Base-by-base conservation (phyloP, 768 basidiomycete genomes). In the Amanita jacksonii region DNA sequence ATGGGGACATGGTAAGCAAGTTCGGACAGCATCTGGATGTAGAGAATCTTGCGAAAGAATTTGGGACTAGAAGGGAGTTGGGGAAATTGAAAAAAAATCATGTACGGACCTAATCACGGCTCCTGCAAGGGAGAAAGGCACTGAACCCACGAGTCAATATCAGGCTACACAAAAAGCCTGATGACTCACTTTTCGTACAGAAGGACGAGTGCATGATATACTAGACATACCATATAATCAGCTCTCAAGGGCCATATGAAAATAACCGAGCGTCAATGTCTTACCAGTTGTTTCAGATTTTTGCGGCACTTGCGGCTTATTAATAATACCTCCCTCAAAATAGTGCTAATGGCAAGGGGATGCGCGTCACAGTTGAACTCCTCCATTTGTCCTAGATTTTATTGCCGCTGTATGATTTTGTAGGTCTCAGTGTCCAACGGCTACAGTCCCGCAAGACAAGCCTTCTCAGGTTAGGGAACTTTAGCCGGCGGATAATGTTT, bases 101-200 rank as follows among this genome's bases (percentile, higher is more conserved):
- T 32, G 18, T 15, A 41, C 62, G n/a, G 46, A 85, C 82, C 84
- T 89, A 56, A 92, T 87, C 49, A 90, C 79, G 31, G 88, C 84
- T 2, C 87, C 86, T 23, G 88, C 88, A 37, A 91, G 66, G 8
- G 88, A 89, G 59, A 92, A 89, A 3, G 91, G 64, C 87, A 90
- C 88, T 91, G 48, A 15, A 49, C 40, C 36, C n/a, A n/a, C n/a
- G n/a, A n/a, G n/a, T n/a, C n/a, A n/a, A n/a, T n/a, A n/a, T n/a
- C n/a, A n/a, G n/a, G n/a, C n/a, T 16, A 19, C 22, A 30, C 0
- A 18, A 5, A n/a, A n/a, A n/a, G n/a, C n/a, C n/a, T n/a, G n/a
- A 24, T 24, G 32, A 42, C 34, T 15, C 25, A 60, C 88, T 89
- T 62, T 88, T 91, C 3, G 88, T 80, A 62, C 89, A 91, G 62